Percentiles rank a stretch among this genome's conserved stretches.
Conservation (phyloP, 192 early-diverging fungal genomes). For the Coemansia pectinata region DNA sequence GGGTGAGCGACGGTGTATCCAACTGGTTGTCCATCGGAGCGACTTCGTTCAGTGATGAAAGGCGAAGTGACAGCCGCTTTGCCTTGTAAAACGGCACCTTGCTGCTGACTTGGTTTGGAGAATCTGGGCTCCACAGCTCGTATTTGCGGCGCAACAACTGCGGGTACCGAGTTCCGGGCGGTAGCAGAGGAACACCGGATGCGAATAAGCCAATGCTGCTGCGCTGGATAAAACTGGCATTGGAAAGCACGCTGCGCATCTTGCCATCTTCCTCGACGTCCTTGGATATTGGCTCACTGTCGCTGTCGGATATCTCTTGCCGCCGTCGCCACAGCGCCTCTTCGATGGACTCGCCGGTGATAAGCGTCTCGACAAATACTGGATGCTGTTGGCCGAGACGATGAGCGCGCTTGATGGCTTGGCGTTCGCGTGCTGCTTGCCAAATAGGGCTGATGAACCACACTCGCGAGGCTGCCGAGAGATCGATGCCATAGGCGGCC, state of each 20-base stretch:
- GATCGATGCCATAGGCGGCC: slow-evolving; percentile 77
- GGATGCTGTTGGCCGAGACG: slow-evolving; percentile 67
- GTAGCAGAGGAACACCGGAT: slow-evolving; percentile 14
- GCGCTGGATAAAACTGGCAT: slow-evolving; percentile 30
- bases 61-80: slow-evolving; percentile 26
- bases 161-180: slow-evolving; percentile 30
- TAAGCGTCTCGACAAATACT: slow-evolving; percentile 45
- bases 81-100: slow-evolving; percentile 31
- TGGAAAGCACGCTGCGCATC: slow-evolving; percentile 41
- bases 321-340: slow-evolving; percentile 45
- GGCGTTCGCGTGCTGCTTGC: slow-evolving; percentile 69
- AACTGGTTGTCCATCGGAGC: neutral
- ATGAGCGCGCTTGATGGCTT: slow-evolving; percentile 87
- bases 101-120: slow-evolving; percentile 2
- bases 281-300: slow-evolving; percentile 12
- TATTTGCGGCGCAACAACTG: slow-evolving; percentile 25
- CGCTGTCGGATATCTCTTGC: slow-evolving; percentile 35
- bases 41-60: neutral
- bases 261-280: slow-evolving; percentile 54
- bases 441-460: slow-evolving; percentile 76
- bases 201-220: slow-evolving; percentile 8
- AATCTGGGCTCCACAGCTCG: slow-evolving; percentile 27
- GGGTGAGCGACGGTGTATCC: neutral
- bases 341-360: slow-evolving; percentile 42
- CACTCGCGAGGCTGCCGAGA: slow-evolving; percentile 70